Evolutionary conservation across 1,284 basidiomycete species (phyloP).

Genomic region (Fomes fomentarius): DNA sequence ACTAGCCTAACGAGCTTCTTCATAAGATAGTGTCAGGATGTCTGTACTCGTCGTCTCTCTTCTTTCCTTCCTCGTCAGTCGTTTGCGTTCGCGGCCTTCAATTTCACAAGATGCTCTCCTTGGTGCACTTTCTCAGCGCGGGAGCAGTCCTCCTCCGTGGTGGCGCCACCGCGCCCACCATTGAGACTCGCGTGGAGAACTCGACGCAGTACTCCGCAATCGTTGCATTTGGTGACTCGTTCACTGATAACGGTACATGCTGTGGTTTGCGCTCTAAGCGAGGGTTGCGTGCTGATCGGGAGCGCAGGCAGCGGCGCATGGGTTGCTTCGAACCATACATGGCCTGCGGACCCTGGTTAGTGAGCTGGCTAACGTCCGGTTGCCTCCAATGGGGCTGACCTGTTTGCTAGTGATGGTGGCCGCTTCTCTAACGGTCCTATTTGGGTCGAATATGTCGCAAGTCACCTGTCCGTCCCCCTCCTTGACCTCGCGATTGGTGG

Average conservation of each 20-base stretch:
- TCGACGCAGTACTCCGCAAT: neutral
- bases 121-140: no score
- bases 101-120: no score
- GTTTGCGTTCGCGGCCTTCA: no score
- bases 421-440: constrained; percentile 11
- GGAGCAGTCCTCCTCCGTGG: neutral
- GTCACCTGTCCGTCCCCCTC: constrained; percentile 4
- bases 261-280: neutral
- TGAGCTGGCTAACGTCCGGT: no score
- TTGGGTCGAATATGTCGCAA: constrained; percentile 10
- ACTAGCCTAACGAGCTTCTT: no score
- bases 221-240: constrained; percentile 10
- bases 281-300: neutral
- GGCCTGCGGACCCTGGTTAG: neutral
- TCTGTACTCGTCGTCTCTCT: no score
- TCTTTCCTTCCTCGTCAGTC: no score
- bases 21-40: no score
- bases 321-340: constrained; percentile 4
- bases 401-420: neutral
- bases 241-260: constrained; percentile 6
- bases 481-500: constrained; percentile 12
- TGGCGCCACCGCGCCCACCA: neutral
- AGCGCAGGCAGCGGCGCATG: constrained; percentile 7
- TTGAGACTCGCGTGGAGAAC: neutral
- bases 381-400: neutral